A percentile compares a stretch with the other conserved stretches of the same genome.
These are phyloP conservation scores for Colletotrichum euphorbiae DNA, from an alignment of 2,329 filamentous ascomycete genomes.

Conservation along the genomic window DNA sequence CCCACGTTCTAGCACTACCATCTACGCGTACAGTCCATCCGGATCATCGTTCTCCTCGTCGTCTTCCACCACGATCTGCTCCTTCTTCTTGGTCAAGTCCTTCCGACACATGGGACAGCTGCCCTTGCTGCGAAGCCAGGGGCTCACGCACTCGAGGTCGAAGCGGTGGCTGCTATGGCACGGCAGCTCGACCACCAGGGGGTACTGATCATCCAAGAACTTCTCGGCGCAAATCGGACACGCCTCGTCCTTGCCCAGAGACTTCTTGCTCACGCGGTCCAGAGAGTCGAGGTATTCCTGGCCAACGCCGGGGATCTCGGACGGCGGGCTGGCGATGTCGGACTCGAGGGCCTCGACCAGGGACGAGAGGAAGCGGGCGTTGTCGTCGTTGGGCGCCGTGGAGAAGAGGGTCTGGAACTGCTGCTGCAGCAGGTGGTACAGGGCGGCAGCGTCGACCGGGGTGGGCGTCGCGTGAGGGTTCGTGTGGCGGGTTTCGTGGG, in stretches of 20 bases:
- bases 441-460: constrained; percentile 67
- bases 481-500: constrained; percentile 49
- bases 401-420: constrained; percentile 65
- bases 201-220: constrained; percentile 71
- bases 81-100: constrained; percentile 68
- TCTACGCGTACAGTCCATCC: constrained; percentile 59
- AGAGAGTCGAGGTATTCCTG: constrained; percentile 70
- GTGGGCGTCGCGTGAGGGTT: constrained; percentile 70
- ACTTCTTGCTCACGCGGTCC: constrained; percentile 67
- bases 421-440: constrained; percentile 70
- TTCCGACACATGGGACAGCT: constrained; percentile 73
- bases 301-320: constrained; percentile 63
- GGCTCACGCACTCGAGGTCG: constrained; percentile 75
- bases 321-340: constrained; percentile 65
- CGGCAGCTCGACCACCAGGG: constrained; percentile 72
- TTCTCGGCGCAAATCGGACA: constrained; percentile 74
- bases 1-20: too few species aligned
- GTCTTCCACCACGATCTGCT: constrained; percentile 58
- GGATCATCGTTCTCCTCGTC: constrained; percentile 65
- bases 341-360: constrained; percentile 61
- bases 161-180: constrained; percentile 70
- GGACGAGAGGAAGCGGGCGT: constrained; percentile 61
- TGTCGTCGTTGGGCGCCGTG: constrained; percentile 61
- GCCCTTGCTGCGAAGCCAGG: constrained; percentile 73
- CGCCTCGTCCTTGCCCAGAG: constrained; percentile 61